Evolutionary conservation across 164 flowering plant species (phyloP), one percentile per base, ranked within the genome.

Genomic region (Amborella trichopoda): DNA sequence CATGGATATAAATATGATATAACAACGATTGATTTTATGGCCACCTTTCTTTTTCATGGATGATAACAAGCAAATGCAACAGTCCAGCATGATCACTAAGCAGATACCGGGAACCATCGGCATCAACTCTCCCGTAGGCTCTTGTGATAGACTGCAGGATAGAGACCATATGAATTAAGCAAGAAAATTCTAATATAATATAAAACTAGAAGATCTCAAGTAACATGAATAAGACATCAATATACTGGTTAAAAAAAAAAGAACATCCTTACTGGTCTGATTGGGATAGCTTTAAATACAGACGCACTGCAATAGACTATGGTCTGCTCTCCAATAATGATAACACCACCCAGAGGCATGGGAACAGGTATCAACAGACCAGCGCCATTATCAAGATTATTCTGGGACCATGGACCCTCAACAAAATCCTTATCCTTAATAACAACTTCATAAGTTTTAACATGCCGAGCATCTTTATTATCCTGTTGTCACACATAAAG

Each of bases 351-450:
- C 8, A 93, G 74, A 37, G 99, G 96, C 53, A 88, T 71, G 1
- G 99, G 99, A 26, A 93, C 99, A 33, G 96, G 99, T 45, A 88
- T 87, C 30, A 88, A 60, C 65, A 91, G 60, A 53, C 73, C 78
- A 46, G 99, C 96, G 26, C 99, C 96, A 71, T 91, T 84, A 58
- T 91, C 99, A 60, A 91, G 95, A 73, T 91, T 91, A 63, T 71
- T 82, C 55, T 88, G 99, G 10, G 96, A 68, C 96, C 93, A 88
- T 37, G 94, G 96, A 6, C 99, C 99, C 68, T 93, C 99, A 44
- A 70, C 70, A 62, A 93, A 84, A 63, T 93, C 99, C 62, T 93
- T 84, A 52, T 88, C 99, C 75, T 93, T 93, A 33, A 88, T 58
- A 34, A 77, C 68, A 52, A 91, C 94, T 65, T 87, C 99, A 54